Percentiles rank a stretch among this genome's conserved stretches.
phyloP scores from a whole-genome alignment of 1,284 basidiomycete genomes.

The Sanghuangporus sanghuang region DNA sequence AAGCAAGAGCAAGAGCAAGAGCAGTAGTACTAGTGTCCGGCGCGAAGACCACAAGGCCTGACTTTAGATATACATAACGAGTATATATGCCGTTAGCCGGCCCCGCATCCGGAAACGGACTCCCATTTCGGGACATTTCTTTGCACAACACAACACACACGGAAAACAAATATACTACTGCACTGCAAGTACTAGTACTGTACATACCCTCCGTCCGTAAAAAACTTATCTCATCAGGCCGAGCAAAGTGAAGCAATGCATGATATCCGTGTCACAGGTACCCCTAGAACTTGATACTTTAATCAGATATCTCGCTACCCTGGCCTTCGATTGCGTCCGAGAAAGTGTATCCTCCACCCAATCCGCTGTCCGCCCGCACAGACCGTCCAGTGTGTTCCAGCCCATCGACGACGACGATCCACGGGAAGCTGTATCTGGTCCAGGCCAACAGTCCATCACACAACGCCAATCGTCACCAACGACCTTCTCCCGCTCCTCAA shows the following conservation, averaged over 20 bases:
- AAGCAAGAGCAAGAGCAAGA: background rate
- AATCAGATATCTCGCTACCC: background rate
- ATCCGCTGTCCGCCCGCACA: constrained; percentile 2
- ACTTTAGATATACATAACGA: background rate
- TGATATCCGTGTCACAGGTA: background rate
- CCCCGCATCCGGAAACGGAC: background rate
- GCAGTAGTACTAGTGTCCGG: background rate
- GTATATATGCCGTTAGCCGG: background rate
- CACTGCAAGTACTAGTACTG: too few species aligned
- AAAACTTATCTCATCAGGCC: too few species aligned
- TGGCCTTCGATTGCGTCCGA: background rate
- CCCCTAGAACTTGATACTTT: background rate
- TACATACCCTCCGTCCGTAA: too few species aligned
- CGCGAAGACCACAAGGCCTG: background rate
- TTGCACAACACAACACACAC: background rate
- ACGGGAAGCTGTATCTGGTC: constrained; percentile 13
- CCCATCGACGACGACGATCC: constrained; percentile 16
- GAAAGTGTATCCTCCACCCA: background rate
- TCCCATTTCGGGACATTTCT: too few species aligned
- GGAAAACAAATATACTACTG: too few species aligned
- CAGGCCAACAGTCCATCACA: constrained; percentile 10
- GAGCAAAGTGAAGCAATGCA: background rate
- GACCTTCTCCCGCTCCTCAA: background rate
- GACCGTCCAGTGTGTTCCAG: constrained; percentile 4
- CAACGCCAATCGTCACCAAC: background rate